Evolutionary conservation across 371 early-diverging fungal species (phyloP), one percentile per base, ranked within the genome.

Genomic region (Mortierella sp.): DNA sequence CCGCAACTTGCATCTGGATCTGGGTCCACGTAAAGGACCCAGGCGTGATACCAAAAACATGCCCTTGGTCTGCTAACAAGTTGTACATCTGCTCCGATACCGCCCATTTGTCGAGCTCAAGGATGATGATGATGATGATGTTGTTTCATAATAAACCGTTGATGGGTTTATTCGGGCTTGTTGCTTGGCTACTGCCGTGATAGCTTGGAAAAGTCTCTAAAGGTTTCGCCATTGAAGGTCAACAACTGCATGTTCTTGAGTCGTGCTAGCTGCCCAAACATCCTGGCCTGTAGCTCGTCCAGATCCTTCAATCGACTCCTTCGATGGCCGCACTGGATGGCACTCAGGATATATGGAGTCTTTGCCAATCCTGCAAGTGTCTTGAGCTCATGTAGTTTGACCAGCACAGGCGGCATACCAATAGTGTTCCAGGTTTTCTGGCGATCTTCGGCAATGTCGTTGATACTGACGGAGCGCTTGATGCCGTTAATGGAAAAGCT

Each of bases 1-100:
- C 40, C 60, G 87, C 5, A 79, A 73, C 56, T 60, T 86, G n/a
- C 71, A 71, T 21, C 48, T 80, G 16, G 71, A 80, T 46, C 50
- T 79, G 34, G 79, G 79, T n/a, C 40, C 68, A 13, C 60, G 58
- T 25, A 74, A 68, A 52, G 68, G 76, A 14, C 47, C 64, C 57
- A 74, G 68, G 57, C 10, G 19, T 49, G 34, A 57, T 28, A 51
- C 60, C 46, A 67, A 63, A 37, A 53, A 67, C 7, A 31, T 60
- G 54, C 76, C 76, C 1, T 53, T 74, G 21, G 49, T 74, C 3
- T 74, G 76, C 58, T 74, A 60, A 48, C 10, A 43, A 16, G n/a
- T n/a, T n/a, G n/a, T n/a, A n/a, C n/a, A n/a, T n/a, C n/a, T n/a
- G n/a, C n/a, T n/a, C n/a, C n/a, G n/a, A n/a, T n/a, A n/a, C n/a